Percentiles rank a stretch among this genome's conserved stretches.
Conservation (phyloP, 352 stramenopile genomes). For the Pythium oligandrum region DNA sequence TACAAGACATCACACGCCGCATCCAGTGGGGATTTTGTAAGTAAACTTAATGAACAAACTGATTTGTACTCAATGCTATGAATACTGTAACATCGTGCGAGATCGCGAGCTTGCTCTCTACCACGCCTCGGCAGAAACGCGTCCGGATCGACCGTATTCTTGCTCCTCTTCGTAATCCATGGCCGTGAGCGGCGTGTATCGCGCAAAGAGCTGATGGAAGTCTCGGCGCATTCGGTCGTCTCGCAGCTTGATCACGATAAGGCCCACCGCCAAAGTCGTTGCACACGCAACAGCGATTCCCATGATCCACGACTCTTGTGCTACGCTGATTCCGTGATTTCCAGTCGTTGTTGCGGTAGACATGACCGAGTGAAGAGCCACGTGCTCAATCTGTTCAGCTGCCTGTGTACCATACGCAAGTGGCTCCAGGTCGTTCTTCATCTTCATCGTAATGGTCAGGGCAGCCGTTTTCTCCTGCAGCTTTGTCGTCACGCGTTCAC, state of each 20-base stretch:
- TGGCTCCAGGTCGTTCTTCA: slow-evolving; percentile 15
- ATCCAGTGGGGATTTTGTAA: slow-evolving; percentile 17
- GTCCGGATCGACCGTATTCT: slow-evolving; percentile 3
- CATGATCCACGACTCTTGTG: no score
- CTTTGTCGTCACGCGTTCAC: slow-evolving; percentile 1
- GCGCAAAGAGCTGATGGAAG: slow-evolving; percentile 24
- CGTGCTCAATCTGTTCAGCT: slow-evolving; percentile 16
- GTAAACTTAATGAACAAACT: background rate
- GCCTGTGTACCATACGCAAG: slow-evolving; percentile 10
- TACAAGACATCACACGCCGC: slow-evolving; percentile 19
- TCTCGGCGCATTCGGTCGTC: slow-evolving; percentile 27
- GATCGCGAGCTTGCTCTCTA: background rate
- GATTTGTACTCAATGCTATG: no score
- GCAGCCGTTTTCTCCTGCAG: slow-evolving; percentile 15
- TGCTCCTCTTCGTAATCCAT: slow-evolving; percentile 23
- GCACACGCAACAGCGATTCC: slow-evolving; percentile 1
- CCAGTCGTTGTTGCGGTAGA: background rate
- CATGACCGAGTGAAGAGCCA: slow-evolving; percentile 13
- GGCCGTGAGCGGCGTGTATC: slow-evolving; percentile 24
- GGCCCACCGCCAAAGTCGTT: slow-evolving; percentile 10
- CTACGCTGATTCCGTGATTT: background rate
- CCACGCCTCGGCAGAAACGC: slow-evolving; percentile 6
- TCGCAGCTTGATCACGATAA: slow-evolving; percentile 17
- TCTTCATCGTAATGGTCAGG: slow-evolving; percentile 17
- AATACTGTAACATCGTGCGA: no score